Evolutionary conservation across 495 filamentous ascomycete species (phyloP), one percentile per base, ranked within the genome.

Genomic region (Penicillium desertorum): DNA sequence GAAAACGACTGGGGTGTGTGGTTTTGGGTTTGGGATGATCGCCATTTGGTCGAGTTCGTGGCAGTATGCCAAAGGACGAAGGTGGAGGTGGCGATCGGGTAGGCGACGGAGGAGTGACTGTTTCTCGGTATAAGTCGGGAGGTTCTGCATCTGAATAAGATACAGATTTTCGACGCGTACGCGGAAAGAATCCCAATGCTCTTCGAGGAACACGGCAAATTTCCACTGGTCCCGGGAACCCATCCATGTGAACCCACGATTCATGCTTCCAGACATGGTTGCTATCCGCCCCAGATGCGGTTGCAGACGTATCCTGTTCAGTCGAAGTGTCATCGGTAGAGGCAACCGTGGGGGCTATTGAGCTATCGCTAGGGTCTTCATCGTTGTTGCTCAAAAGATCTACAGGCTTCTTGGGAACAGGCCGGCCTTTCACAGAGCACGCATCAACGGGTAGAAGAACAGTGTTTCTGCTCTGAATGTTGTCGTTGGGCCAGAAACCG

Each of bases 401-500:
- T 49, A 65, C 54, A 45, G 65, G 58, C 44, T 70, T 60, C 22
- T 64, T 42, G 23, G 61, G 54, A 29, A 75, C 51, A 30, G 74
- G 74, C 41, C 86, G 82, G 11, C 94, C 94, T 64, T 92, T 92
- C 36, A 92, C 82, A 22, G 85, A 85, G 69, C 94, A 97, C 10
- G 88, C 88, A 66, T 96, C 94, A 12, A 98, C 91, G 3, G 94
- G 94, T 27, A 98, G 71, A 9, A 96, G 77, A 16, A 98, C 79
- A 19, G 82, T 85, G 61, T 90, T 90, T 41, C 91, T 85, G 51
- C 84, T 82, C 67, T 96, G 92, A 36, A 96, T 88, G 54, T 82
- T 87, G 67, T 97, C 95, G 57, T 90, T 90, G 8, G 90, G 89
- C 94, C 94, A 98, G 62, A 98, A 82, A 17, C 93, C 84, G 66